Percentiles rank a stretch among this genome's conserved stretches.
Evolutionary conservation across 202 grass and related monocot species (phyloP).

Genomic region (Dendrocalamus latiflorus): DNA sequence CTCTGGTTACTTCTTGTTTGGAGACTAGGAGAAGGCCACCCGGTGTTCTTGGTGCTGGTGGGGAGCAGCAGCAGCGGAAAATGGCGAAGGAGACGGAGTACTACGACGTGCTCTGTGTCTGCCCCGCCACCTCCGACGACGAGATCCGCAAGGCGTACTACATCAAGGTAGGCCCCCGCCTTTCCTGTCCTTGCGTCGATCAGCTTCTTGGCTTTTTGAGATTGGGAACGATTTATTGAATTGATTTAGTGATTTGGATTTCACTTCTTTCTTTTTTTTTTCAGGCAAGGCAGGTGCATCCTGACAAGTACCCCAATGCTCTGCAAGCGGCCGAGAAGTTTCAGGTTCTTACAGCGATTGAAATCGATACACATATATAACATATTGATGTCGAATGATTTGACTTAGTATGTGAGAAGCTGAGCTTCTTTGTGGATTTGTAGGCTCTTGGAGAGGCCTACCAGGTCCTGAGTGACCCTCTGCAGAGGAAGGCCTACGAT

Average conservation of each 20-base stretch:
- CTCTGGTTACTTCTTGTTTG: too few relatives aligned
- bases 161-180: constrained; percentile 47
- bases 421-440: constrained; percentile 15
- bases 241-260: constrained; percentile 4
- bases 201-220: background rate
- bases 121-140: constrained; percentile 62
- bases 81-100: constrained; percentile 98
- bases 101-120: constrained; percentile 83
- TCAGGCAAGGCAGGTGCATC: constrained; percentile 91
- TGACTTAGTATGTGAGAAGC: background rate
- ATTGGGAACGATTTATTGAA: background rate
- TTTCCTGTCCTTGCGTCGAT: background rate
- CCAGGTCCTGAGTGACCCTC: constrained; percentile 79
- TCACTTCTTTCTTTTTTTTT: background rate
- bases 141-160: constrained; percentile 99
- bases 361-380: background rate
- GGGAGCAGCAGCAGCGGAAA: background rate
- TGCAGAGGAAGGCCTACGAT: constrained; percentile 91
- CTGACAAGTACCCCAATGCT: constrained; percentile 88
- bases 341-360: constrained; percentile 40
- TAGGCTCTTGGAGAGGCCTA: constrained; percentile 94
- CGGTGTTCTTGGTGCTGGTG: too few relatives aligned
- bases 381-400: too few relatives aligned
- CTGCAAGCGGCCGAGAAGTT: constrained; percentile 81
- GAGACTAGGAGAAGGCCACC: too few relatives aligned